Evolutionary conservation across 495 filamentous ascomycete genomes (phyloP), one percentile per base, ranked within the genome.

Genomic region (Lasiosphaeria ovina): DNA sequence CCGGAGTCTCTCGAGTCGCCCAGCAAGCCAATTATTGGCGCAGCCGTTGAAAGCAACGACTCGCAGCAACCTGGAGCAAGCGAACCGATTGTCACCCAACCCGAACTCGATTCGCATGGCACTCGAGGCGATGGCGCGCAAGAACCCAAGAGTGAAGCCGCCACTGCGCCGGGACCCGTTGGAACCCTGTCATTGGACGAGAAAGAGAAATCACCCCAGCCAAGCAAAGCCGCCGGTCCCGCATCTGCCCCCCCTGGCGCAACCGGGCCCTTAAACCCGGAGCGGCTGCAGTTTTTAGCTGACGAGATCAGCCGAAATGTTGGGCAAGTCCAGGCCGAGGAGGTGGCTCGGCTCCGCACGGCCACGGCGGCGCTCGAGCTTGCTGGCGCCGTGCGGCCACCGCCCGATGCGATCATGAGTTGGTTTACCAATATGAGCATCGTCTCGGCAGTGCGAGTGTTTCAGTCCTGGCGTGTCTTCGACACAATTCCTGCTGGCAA

Each of bases 391-490:
- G 57, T 70, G 17, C 69, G 63, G 6, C 54, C 67, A 2, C 67
- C 65, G 0, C 62, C 52, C 12, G 69, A 72, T 32, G 36, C 54
- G 24, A 66, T 72, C 52, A 68, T 72, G 69, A 57, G 59, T 44
- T 63, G 61, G 58, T 72, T 72, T 42, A 49, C 55, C 49, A 60
- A 62, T 24, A 67, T 65, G 55, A 60, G 62, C 12, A 51, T 65
- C 44, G 65, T 68, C 3, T 72, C 69, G 0, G 69, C 68, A 36
- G 63, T 74, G 12, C 66, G 65, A 6, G 56, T 75, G 24, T 77
- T 69, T 38, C 63, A 67, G 49, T 54, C 70, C 54, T 77, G 73
- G 73, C 58, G 67, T 11, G 65, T 71, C 7, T 75, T 75, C 34
- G 72, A 74, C 35, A 50, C 50, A 17, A 72, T 77, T 24, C 73